These are phyloP conservation scores for Penicillium sp. DNA, from an alignment of 2,329 filamentous ascomycete genomes.

Conservation along the genomic window DNA sequence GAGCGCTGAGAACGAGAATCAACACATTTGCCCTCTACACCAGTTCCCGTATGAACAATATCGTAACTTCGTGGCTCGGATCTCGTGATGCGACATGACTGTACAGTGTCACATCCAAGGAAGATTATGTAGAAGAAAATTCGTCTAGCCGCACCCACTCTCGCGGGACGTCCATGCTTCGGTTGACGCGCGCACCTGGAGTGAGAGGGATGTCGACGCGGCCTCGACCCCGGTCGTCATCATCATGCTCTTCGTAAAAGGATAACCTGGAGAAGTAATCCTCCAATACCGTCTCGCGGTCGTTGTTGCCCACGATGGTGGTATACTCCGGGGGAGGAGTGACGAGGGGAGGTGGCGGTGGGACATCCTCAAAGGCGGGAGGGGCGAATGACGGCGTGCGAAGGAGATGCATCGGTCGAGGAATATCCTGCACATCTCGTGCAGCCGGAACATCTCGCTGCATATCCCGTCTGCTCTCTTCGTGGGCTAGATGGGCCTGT, in stretches of 20 bases:
- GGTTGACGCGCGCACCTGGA: constrained; percentile 57
- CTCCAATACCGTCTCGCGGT: constrained; percentile 64
- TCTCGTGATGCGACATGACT: constrained; percentile 11
- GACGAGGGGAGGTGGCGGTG: constrained; percentile 66
- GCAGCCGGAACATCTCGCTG: background rate
- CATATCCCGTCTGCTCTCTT: constrained; percentile 43
- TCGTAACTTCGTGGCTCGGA: constrained; percentile 23
- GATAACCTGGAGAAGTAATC: constrained; percentile 84
- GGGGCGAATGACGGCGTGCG: constrained; percentile 83
- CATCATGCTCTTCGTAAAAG: constrained; percentile 59
- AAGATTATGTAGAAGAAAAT: constrained; percentile 19
- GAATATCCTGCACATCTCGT: constrained; percentile 4
- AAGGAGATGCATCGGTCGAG: constrained; percentile 76
- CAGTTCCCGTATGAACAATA: constrained; percentile 12
- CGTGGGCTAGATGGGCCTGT: constrained; percentile 48
- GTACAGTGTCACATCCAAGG: background rate
- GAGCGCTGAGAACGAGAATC: background rate
- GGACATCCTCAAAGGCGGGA: constrained; percentile 77
- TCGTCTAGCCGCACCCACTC: constrained; percentile 48
- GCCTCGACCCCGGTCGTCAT: constrained; percentile 41
- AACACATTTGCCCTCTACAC: constrained; percentile 6
- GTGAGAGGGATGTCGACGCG: constrained; percentile 58
- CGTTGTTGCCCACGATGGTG: constrained; percentile 64
- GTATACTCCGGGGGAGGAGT: constrained; percentile 86
- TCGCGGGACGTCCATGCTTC: constrained; percentile 61